A percentile compares a stretch with the other conserved stretches of the same genome.
Conservation (phyloP, 2,329 filamentous ascomycete genomes). For the Colletotrichum lindemuthianum region DNA sequence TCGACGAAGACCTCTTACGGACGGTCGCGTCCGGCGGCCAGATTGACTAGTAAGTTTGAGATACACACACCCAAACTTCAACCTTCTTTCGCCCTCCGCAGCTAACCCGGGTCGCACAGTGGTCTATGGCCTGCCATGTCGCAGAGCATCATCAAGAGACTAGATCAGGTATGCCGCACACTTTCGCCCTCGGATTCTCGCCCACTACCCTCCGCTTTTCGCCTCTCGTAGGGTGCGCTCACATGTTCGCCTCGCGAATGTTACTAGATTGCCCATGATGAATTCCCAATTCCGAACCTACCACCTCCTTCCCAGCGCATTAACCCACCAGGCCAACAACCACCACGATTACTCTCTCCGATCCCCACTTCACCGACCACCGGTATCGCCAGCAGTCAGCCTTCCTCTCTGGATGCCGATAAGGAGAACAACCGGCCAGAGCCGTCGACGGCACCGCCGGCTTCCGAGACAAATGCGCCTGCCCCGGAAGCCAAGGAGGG, state of each 20-base stretch:
- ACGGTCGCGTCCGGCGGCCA: conserved; percentile 60
- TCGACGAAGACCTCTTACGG: conserved; percentile 59
- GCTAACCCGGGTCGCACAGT: conserved; percentile 56
- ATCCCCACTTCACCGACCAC: conserved; percentile 54
- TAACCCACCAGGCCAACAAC: conserved; percentile 50
- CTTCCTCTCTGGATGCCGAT: conserved; percentile 67
- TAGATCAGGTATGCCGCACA: conserved; percentile 65
- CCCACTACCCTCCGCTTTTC: conserved; percentile 51
- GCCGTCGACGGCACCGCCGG: conserved; percentile 43
- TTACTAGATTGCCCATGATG: conserved; percentile 75
- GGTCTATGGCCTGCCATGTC: conserved; percentile 76
- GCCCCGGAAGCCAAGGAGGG: conserved; percentile 50
- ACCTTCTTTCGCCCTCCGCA: conserved; percentile 23
- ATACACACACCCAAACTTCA: not conserved
- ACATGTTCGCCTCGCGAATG: conserved; percentile 28
- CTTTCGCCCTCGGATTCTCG: not conserved
- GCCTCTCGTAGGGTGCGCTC: conserved; percentile 21
- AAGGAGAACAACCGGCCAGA: conserved; percentile 72
- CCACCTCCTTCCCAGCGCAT: conserved; percentile 55
- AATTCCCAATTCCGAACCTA: conserved; percentile 77
- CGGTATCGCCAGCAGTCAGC: conserved; percentile 43
- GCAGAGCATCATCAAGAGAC: conserved; percentile 70
- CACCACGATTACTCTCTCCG: conserved; percentile 54
- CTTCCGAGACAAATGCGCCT: conserved; percentile 42
- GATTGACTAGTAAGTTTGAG: conserved; percentile 64